Evolutionary conservation across 176 grass and related monocot species (phyloP).

Genomic region (Eleusine coracana): DNA sequence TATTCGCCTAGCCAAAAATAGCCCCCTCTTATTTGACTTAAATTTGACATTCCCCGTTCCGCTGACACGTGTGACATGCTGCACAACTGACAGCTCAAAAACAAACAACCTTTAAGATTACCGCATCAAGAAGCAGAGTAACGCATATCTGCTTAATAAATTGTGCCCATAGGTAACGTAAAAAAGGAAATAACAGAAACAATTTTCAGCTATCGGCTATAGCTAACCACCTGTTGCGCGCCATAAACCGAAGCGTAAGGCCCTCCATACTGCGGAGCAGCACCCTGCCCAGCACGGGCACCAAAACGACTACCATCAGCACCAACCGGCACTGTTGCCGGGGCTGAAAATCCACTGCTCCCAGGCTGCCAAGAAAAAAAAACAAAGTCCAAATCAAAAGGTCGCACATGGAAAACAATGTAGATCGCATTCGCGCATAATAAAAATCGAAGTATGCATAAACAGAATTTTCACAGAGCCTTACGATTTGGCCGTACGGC

Average conservation of each 20-base stretch:
- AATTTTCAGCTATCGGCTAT: slow-evolving; percentile 7
- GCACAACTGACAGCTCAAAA: background rate
- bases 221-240: slow-evolving; percentile 58
- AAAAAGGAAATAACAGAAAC: background rate
- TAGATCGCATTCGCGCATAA: background rate
- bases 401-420: background rate
- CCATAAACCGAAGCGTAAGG: slow-evolving; percentile 74
- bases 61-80: background rate
- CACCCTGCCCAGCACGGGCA: slow-evolving; percentile 42
- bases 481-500: slow-evolving; percentile 73
- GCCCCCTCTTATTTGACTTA: slow-evolving; percentile 5
- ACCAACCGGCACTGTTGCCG: background rate
- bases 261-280: slow-evolving; percentile 60
- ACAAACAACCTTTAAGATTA: background rate
- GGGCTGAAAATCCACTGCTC: slow-evolving; percentile 58
- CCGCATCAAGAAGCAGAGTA: background rate
- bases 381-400: slow-evolving; percentile 3
- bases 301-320: slow-evolving; percentile 55
- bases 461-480: background rate
- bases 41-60: background rate
- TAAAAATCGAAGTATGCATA: background rate
- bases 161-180: background rate
- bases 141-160: background rate
- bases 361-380: slow-evolving; percentile 52
- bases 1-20: background rate